Percentiles rank a stretch among this genome's conserved stretches.
phyloP scores from a whole-genome alignment of 768 basidiomycete genomes.

The Dioszegia aurantiaca region DNA sequence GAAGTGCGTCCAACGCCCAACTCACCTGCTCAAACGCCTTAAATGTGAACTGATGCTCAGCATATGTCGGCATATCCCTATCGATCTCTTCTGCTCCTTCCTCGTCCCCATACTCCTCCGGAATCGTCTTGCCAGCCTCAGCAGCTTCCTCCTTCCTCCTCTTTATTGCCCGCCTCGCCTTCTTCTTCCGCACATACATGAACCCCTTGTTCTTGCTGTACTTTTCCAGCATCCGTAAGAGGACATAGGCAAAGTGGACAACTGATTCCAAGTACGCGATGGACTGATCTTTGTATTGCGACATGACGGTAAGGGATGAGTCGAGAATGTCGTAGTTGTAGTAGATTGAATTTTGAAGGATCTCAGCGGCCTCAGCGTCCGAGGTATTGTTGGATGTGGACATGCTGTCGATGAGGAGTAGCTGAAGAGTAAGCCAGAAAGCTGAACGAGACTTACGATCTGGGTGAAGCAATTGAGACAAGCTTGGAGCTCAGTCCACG shows the following conservation, averaged over 20 bases:
- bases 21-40: constrained; percentile 82
- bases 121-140: constrained; percentile 54
- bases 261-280: constrained; percentile 69
- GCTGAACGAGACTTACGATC: constrained; percentile 54
- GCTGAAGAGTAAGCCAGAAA: constrained; percentile 43
- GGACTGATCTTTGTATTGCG: constrained; percentile 71
- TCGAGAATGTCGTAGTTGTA: constrained; percentile 95
- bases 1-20: too few species aligned
- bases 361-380: constrained; percentile 71
- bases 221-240: constrained; percentile 84
- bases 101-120: constrained; percentile 56
- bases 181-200: constrained; percentile 71
- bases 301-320: constrained; percentile 72
- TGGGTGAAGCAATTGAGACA: constrained; percentile 93
- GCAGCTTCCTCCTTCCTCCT: constrained; percentile 22
- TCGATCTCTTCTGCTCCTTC: constrained; percentile 60
- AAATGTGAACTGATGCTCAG: constrained; percentile 87
- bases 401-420: constrained; percentile 85
- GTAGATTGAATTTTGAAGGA: constrained; percentile 83
- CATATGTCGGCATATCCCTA: constrained; percentile 60
- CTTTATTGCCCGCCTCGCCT: constrained; percentile 57
- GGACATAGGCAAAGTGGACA: constrained; percentile 74
- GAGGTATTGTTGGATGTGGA: constrained; percentile 58
- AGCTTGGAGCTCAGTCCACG: constrained; percentile 90
- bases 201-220: constrained; percentile 71